Evolutionary conservation across 768 basidiomycete genomes (phyloP).

Genomic region (Lentinula aciculospora): DNA sequence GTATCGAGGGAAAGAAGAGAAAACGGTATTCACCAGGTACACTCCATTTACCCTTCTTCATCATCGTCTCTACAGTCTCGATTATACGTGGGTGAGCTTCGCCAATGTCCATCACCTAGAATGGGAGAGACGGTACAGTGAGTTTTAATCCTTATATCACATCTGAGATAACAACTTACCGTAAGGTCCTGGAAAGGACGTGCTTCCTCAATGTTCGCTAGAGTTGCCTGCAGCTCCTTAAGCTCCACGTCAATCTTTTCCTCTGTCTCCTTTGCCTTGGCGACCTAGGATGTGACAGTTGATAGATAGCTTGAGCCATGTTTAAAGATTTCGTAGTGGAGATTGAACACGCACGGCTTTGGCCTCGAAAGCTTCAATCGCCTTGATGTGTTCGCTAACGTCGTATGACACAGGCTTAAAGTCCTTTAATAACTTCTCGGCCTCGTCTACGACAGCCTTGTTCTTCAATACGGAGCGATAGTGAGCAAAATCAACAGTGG

Average conservation of each 20-base stretch:
- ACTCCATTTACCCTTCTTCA: constrained; percentile 97
- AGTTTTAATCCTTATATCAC: background rate
- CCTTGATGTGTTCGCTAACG: constrained; percentile 82
- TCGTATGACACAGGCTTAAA: constrained; percentile 98
- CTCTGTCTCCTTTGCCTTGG: constrained; percentile 84
- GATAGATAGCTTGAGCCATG: constrained; percentile 5
- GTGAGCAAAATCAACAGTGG: constrained; percentile 84
- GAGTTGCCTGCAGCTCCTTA: constrained; percentile 85
- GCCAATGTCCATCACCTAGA: constrained; percentile 81
- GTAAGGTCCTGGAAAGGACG: constrained; percentile 97
- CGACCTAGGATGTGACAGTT: constrained; percentile 48
- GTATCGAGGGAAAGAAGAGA: too few relatives aligned
- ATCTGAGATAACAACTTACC: constrained; percentile 38
- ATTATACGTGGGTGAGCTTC: constrained; percentile 89
- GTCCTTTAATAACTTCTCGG: constrained; percentile 79
- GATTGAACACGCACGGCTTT: constrained; percentile 72
- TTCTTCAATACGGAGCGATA: constrained; percentile 93
- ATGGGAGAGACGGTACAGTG: background rate
- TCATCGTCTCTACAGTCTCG: constrained; percentile 89
- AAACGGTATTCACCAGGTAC: constrained; percentile 70
- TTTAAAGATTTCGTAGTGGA: background rate
- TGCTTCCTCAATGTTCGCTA: constrained; percentile 95
- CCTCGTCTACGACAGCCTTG: constrained; percentile 85
- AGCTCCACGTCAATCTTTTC: constrained; percentile 88
- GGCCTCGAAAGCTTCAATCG: constrained; percentile 93